Conservation (phyloP, 495 filamentous ascomycete genomes). For the Diplogelasinospora grovesii region DNA sequence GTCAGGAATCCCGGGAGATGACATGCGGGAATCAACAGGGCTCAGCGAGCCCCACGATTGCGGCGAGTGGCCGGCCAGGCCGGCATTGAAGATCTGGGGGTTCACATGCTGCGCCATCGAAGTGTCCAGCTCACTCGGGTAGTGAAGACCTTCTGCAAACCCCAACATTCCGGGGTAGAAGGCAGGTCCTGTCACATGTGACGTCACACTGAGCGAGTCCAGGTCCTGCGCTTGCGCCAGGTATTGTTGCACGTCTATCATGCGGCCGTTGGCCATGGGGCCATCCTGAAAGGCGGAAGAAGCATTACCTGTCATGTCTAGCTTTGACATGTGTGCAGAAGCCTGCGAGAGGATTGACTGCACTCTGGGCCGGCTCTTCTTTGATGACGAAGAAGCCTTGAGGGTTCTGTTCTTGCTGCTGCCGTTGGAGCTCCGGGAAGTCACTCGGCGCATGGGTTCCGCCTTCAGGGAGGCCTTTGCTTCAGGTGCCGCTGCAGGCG, state of each 20-base stretch:
- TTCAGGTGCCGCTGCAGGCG: slow-evolving; percentile 25
- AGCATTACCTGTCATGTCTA: slow-evolving; percentile 44
- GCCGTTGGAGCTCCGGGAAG: slow-evolving; percentile 39
- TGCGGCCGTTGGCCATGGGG: slow-evolving; percentile 21
- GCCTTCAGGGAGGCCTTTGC: slow-evolving; percentile 29
- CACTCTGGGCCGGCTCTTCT: slow-evolving; percentile 39
- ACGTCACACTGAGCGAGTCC: slow-evolving; percentile 36
- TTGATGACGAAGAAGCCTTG: slow-evolving; percentile 32
- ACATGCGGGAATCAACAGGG: slow-evolving; percentile 40
- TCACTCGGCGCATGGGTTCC: slow-evolving; percentile 43
- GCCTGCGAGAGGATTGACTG: slow-evolving; percentile 37
- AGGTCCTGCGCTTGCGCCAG: slow-evolving; percentile 42
- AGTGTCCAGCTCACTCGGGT: slow-evolving; percentile 29
- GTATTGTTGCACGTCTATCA: slow-evolving; percentile 40
- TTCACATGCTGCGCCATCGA: slow-evolving; percentile 38
- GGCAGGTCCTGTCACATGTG: slow-evolving; percentile 26
- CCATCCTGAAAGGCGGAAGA: slow-evolving; percentile 28
- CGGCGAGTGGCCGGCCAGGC: slow-evolving; percentile 35
- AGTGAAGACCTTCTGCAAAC: slow-evolving; percentile 38
- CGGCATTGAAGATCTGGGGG: slow-evolving; percentile 42
- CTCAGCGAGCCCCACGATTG: slow-evolving; percentile 46
- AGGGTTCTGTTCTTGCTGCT: slow-evolving; percentile 43
- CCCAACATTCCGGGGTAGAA: slow-evolving; percentile 34
- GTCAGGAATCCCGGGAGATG: slow-evolving; percentile 41
- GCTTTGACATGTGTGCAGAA: slow-evolving; percentile 40